Evolutionary conservation across 805 yeast genomes (phyloP).

Genomic region (Cyberlindnera euphorbiae): DNA sequence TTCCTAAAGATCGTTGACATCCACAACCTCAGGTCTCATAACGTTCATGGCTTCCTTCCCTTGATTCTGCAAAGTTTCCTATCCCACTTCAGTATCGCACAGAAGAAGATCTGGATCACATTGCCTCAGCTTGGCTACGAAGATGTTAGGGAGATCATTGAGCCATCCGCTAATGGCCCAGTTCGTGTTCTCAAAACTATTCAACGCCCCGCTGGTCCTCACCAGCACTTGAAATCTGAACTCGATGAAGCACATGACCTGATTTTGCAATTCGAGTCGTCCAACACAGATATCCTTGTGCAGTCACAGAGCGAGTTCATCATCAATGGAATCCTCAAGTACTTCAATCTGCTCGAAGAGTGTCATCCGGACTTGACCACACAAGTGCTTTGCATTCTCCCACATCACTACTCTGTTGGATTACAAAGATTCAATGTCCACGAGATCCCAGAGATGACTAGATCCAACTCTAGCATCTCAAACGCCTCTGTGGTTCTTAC

Average conservation of each 20-base stretch:
- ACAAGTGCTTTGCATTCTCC: conserved; percentile 20
- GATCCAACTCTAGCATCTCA: conserved; percentile 20
- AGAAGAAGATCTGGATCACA: conserved; percentile 20
- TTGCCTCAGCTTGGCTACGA: background rate
- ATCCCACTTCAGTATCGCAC: conserved; percentile 15
- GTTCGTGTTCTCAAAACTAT: conserved; percentile 1
- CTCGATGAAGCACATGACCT: conserved; percentile 22
- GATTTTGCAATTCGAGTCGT: conserved; percentile 18
- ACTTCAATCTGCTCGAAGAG: conserved; percentile 15
- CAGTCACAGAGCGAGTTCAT: conserved; percentile 20
- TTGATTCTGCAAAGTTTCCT: conserved; percentile 19
- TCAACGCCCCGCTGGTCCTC: conserved; percentile 2
- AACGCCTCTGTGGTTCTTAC: conserved; percentile 8
- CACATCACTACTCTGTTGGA: conserved; percentile 21
- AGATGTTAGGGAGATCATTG: background rate
- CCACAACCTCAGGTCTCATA: conserved; percentile 49
- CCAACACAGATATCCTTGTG: conserved; percentile 13
- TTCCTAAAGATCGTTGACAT: conserved; percentile 62
- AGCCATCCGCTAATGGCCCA: too few relatives aligned
- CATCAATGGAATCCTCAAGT: conserved; percentile 21
- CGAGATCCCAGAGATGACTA: conserved; percentile 21
- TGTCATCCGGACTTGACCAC: conserved; percentile 14
- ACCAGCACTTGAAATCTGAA: background rate
- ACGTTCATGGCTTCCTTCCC: conserved; percentile 36
- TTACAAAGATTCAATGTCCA: conserved; percentile 16